These are phyloP conservation scores for Tephrocybe sp. DNA, from an alignment of 768 basidiomycete species.

Conservation along the genomic window DNA sequence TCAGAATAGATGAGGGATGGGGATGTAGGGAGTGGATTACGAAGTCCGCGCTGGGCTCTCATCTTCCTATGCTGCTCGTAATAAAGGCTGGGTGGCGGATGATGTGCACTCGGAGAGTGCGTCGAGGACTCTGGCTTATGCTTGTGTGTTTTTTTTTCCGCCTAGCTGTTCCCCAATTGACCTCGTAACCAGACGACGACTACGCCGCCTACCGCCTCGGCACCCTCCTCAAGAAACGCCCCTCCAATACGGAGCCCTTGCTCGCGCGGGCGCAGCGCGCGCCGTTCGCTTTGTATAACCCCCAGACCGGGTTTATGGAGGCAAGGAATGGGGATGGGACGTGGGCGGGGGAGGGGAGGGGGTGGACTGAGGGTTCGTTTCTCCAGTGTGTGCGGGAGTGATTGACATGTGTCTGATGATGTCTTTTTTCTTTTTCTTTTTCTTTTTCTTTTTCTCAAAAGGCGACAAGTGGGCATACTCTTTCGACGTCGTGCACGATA, in stretches of 20 bases:
- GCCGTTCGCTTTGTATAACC: slow-evolving; percentile 70
- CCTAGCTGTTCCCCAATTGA: background rate
- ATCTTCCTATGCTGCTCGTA: slow-evolving; percentile 57
- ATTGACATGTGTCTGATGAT: too few relatives aligned
- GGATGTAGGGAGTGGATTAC: slow-evolving; percentile 60
- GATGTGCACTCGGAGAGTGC: slow-evolving; percentile 79
- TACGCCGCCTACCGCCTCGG: slow-evolving; percentile 71
- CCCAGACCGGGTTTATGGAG: slow-evolving; percentile 78
- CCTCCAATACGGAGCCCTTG: slow-evolving; percentile 48
- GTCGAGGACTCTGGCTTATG: slow-evolving; percentile 75
- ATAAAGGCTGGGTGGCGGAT: slow-evolving; percentile 73
- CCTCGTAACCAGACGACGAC: slow-evolving; percentile 61
- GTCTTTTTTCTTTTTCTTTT: too few relatives aligned
- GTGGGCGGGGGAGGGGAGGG: slow-evolving; percentile 71
- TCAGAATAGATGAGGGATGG: too few relatives aligned
- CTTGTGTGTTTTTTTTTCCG: slow-evolving; percentile 47
- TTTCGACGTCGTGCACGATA: slow-evolving; percentile 77
- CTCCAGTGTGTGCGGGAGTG: too few relatives aligned
- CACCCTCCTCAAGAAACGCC: slow-evolving; percentile 46
- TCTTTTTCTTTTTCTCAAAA: slow-evolving; percentile 8
- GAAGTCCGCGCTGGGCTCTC: slow-evolving; percentile 80
- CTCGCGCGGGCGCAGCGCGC: slow-evolving; percentile 52
- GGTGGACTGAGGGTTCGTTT: slow-evolving; percentile 76
- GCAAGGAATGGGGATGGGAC: slow-evolving; percentile 65
- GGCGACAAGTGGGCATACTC: slow-evolving; percentile 68